Percentiles rank a stretch among this genome's conserved stretches.
These are phyloP conservation scores for Lithospermum erythrorhizon DNA, from an alignment of 257 asterid genomes.

Conservation along the genomic window DNA sequence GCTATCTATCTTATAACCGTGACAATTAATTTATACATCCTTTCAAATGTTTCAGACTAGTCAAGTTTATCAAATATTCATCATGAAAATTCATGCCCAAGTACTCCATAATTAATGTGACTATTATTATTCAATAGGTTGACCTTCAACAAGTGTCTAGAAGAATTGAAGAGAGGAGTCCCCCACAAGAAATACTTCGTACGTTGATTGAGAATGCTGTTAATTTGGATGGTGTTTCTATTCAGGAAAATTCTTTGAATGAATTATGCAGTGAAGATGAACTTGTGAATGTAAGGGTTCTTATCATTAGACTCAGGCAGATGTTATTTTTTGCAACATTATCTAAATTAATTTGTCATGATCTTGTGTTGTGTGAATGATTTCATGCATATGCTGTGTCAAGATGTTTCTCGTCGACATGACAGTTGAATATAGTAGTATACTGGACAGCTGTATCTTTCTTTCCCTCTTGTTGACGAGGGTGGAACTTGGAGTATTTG, in stretches of 20 bases:
- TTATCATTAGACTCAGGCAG: not conserved
- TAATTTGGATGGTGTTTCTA: slow-evolving; percentile 17
- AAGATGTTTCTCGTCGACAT: slow-evolving; percentile 33
- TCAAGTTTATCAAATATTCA: not conserved
- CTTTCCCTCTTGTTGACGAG: not conserved
- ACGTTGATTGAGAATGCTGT: slow-evolving; percentile 35
- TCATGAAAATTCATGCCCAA: not conserved
- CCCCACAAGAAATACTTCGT: slow-evolving; percentile 35
- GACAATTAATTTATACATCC: not conserved
- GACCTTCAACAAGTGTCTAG: slow-evolving; percentile 32
- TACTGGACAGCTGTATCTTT: slow-evolving; percentile 1
- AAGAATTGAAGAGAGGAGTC: slow-evolving; percentile 28
- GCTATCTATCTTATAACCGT: too few relatives aligned
- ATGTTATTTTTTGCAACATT: not conserved
- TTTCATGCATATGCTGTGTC: slow-evolving; percentile 46
- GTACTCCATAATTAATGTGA: not conserved
- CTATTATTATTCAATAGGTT: slow-evolving; percentile 14
- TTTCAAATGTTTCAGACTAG: not conserved
- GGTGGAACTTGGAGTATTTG: not conserved
- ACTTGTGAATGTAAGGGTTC: slow-evolving; percentile 32
- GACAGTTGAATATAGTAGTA: slow-evolving; percentile 19
- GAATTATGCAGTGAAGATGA: slow-evolving; percentile 35
- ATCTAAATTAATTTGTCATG: not conserved
- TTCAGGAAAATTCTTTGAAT: slow-evolving; percentile 18
- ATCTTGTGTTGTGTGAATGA: slow-evolving; percentile 25